Base-by-base conservation (phyloP, 1,139 yeast species). In the Geotrichum australiense region DNA sequence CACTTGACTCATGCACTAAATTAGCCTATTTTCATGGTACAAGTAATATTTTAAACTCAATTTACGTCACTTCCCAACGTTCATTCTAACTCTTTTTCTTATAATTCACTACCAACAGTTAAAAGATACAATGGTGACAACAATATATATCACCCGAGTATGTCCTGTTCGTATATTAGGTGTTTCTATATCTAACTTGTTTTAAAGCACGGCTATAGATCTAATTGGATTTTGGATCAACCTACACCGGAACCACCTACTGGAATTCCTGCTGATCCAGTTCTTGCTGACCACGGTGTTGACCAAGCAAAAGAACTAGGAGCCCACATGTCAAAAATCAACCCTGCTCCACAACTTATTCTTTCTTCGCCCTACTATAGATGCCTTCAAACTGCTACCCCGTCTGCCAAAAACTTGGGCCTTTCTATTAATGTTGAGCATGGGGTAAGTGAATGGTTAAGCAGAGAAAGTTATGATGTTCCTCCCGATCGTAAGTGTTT, bases 291-390 rank as follows among this genome's bases (percentile, higher is more conserved):
- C 2, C 93, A 82, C 55, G 95, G 95, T 2, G 75, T 73, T 1
- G 81, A 76, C 6, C 95, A 85, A 60, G 91, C 95, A 1, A 69
- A 71, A 42, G 86, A 85, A 55, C 65, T 85, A 43, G 89, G 83
- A 0, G 70, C 64, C 18, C 76, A 71, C 53, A 50, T 64, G 16
- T 51, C 70, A 21, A 52, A 52, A 8, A 56, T 69, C 12, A 50
- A 62, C 22, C 63, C 66, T 3, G 73, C 76, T 19, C 70, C 67
- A 42, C 77, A 79, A 47, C 65, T 78, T 39, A 71, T 85, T 19
- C 67, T 82, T 52, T 66, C 80, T 1, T 85, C 96, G 2, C 97
- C 97, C 0, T 89, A 86, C 59, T 87, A 85, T 59, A 67, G 97
- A 47, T 91, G 97, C 60, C 68, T 89, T 12, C 89, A 91, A 59